Percentiles rank a stretch among this genome's conserved stretches.
Conservation (phyloP, 2,329 filamentous ascomycete species). For the Arthrobotrys megalospora region DNA sequence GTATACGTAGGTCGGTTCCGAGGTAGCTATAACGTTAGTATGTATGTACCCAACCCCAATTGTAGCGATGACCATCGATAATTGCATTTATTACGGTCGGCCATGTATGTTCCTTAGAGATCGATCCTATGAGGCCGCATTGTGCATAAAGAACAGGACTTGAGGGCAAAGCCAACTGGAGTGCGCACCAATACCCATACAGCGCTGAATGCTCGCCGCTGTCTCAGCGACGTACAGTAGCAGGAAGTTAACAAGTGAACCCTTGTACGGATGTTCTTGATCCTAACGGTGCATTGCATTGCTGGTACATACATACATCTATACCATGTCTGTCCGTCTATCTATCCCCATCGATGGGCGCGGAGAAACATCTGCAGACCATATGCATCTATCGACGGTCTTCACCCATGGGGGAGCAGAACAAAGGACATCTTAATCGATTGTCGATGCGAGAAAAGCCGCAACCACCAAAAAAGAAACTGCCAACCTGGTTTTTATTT, state of each 20-base stretch:
- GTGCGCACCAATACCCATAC: conserved; percentile 27
- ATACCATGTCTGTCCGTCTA: conserved; percentile 14
- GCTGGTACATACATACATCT: conserved; percentile 21
- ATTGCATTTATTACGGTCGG: conserved; percentile 10
- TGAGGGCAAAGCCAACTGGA: conserved; percentile 3
- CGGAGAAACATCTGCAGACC: conserved; percentile 26
- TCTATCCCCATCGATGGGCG: conserved; percentile 13
- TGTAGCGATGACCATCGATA: conserved; percentile 13
- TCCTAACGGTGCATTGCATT: conserved; percentile 37
- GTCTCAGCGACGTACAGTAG: conserved; percentile 11
- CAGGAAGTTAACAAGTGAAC: conserved; percentile 15
- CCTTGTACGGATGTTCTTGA: conserved; percentile 25
- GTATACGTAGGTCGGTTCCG: conserved; percentile 8
- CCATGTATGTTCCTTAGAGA: conserved; percentile 26
- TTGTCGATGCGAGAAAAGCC: conserved; percentile 37
- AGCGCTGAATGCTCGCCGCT: conserved; percentile 9
- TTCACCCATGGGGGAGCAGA: conserved; percentile 1
- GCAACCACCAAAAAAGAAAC: conserved; percentile 22
- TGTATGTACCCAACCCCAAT: not conserved
- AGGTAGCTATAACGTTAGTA: conserved; percentile 8
- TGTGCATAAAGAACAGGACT: conserved; percentile 18
- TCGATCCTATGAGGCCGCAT: conserved; percentile 13
- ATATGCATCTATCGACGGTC: conserved; percentile 26
- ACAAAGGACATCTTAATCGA: conserved; percentile 31
- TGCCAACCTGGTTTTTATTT: conserved; percentile 33